phyloP scores from a whole-genome alignment of 306 rosid species.

The Glycine tomentella region DNA sequence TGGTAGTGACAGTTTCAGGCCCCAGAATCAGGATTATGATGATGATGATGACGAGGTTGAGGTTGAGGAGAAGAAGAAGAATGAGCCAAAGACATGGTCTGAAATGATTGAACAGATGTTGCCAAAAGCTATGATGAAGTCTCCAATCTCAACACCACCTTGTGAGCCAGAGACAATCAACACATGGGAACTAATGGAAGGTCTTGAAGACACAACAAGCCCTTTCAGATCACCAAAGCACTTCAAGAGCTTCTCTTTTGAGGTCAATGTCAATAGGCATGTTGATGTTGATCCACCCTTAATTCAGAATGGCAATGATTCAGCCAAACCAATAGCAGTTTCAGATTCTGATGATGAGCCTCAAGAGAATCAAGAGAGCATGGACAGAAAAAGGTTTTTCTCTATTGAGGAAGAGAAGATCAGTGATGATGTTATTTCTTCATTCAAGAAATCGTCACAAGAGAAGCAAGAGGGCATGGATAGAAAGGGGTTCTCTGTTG shows the following conservation, averaged over 20 bases:
- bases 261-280: constrained; percentile 39
- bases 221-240: constrained; percentile 75
- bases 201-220: constrained; percentile 75
- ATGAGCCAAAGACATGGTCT: constrained; percentile 81
- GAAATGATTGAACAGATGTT: constrained; percentile 69
- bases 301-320: constrained; percentile 17
- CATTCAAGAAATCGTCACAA: background rate
- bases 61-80: background rate
- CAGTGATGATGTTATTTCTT: constrained; percentile 43
- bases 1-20: constrained; percentile 38
- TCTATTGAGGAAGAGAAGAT: background rate
- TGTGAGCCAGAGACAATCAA: constrained; percentile 93
- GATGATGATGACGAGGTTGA: background rate
- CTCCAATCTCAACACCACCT: constrained; percentile 71
- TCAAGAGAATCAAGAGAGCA: too few species aligned
- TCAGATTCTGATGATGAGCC: too few species aligned
- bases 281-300: constrained; percentile 43
- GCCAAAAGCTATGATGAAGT: constrained; percentile 60
- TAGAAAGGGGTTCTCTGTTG: constrained; percentile 18
- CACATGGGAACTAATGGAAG: constrained; percentile 95
- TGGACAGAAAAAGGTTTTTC: too few species aligned
- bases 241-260: constrained; percentile 74
- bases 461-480: background rate
- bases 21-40: background rate
- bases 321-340: too few species aligned